Evolutionary conservation across 2,329 filamentous ascomycete genomes (phyloP), one percentile per base, ranked within the genome.

Genomic region (Exophiala aquamarina): DNA sequence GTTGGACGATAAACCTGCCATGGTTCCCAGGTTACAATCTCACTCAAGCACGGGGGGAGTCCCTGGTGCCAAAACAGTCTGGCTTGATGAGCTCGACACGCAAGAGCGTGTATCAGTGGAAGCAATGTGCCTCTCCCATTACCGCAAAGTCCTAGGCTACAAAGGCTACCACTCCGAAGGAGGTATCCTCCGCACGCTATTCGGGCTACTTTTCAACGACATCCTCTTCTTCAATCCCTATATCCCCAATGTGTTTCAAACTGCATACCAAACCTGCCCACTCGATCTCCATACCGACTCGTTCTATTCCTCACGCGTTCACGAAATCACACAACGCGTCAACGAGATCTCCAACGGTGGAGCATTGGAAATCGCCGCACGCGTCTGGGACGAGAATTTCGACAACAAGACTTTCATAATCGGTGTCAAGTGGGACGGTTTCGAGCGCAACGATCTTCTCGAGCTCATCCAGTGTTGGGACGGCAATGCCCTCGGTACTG

Each of bases 231-330:
- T 89, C 19, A 40, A 56, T 33, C 46, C 51, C 1, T 95, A 95
- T 66, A 81, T 97, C 4, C 92, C 93, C 19, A 95, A 97, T 59
- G 92, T 98, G 45, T 98, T 98, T 67, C 92, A 97, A 65, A 98
- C 93, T 4, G 82, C 86, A 1, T 98, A 89, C 64, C 93, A 98
- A 68, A 95, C 89, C 0, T 95, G 89, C 61, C 93, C 93, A 1
- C 72, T 98, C 3, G 93, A 98, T 65, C 73, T 98, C 4, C 87
- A 94, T 63, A 95, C 91, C 0, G 93, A 98, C 64, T 84, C 87
- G 2, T 98, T 98, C 71, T 97, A 89, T 63, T 81, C 88, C 0
- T 82, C 84, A 1, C 81, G 93, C n/a, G 82, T 86, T 28, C 89
- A 86, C 3, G 91, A 95, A 70, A 93, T 97, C 64, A 94, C 95